Base-by-base conservation (phyloP, 1,284 basidiomycete species). In the Anthracocystis walkeri region DNA sequence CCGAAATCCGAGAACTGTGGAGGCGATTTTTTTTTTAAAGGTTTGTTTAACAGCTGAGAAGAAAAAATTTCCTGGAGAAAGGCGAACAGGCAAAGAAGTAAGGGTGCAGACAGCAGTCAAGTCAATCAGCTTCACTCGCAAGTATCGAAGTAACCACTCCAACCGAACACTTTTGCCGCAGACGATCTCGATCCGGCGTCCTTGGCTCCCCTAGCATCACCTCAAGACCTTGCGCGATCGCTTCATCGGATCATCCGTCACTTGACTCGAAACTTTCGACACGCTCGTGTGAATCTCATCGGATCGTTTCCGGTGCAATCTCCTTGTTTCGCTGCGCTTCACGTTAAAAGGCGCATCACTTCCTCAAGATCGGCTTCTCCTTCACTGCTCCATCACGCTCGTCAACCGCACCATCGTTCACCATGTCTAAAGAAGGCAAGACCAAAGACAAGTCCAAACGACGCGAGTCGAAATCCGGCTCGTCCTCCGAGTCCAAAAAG, bases 351-450 rank as follows among this genome's bases (percentile, higher is more conserved):
- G 29, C 29, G 29, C 5, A 29, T 2, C 41, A 42, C 12, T 20
- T n/a, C 20, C 10, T 42, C 41, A 14, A 35, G 18, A 41, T 40
- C 33, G 14, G 31, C 45, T 51, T 3, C 25, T 20, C 25, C 38
- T 23, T 1, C 52, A 33, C 21, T 49, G 27, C 4, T 8, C 38
- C 45, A 41, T 44, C 63, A 27, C 25, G 25, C 18, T 31, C 6
- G 7, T 29, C 27, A 7, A 21, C 16, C 16, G 4, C 49, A 21
- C 2, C n/a, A 35, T 16, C 16, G 21, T 5, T 27, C 58, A 63
- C 25, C 46, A 67, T 67, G 65, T 70, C 75, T n/a, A 73, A 73
- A 46, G 74, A 73, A 14, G 51, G 56, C 46, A 72, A 75, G 54
- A 49, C 40, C 52, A 73, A 72, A 41, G 51, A 55, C 59, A 75